Evolutionary conservation across 1,284 basidiomycete species (phyloP), one percentile per base, ranked within the genome.

Genomic region (Trichosporon sp.): DNA sequence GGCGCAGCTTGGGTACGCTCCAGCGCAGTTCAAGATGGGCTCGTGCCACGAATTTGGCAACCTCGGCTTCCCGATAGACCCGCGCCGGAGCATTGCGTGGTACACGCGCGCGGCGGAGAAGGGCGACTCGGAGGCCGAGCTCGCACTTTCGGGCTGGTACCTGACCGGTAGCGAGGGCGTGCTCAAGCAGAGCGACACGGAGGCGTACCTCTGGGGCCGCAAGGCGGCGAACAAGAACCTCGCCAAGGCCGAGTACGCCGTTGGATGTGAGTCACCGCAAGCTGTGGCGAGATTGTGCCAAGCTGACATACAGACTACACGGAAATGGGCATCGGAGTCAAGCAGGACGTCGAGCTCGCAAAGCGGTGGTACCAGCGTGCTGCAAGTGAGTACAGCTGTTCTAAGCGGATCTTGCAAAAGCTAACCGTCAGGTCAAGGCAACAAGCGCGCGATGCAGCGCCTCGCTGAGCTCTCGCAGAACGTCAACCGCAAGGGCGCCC

Each of bases 281-380:
- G 16, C 26, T 56, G 11, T 26, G 26, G 26, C 26, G 26, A 26
- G 26, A 26, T 26, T 26, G 26, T 26, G 26, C 26, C 40, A 10
- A 1, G 54, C 70, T 74, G 72, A 70, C 78, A 71, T 1, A 71
- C 38, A 85, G 84, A 99, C 84, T 99, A 99, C 83, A 92, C 93
- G 0, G 97, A 99, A 83, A 92, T 97, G 31, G 97, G 96, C 4
- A 99, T 99, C 78, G 97, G 97, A 31, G 92, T 98, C 79, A 95
- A 95, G 85, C 92, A 93, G 78, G 96, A 99, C 79, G 84, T 95
- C 61, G 97, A 98, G 74, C 92, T 96, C 81, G 95, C 97, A 19
- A 98, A 97, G 85, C 88, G 93, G 77, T 99, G 96, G 96, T 99
- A 99, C 84, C 96, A 97, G 93, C 90, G 97, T 59, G 93, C 95